These are phyloP conservation scores for Cephaloascus fragrans DNA, from an alignment of 805 yeast genomes.

Conservation along the genomic window DNA sequence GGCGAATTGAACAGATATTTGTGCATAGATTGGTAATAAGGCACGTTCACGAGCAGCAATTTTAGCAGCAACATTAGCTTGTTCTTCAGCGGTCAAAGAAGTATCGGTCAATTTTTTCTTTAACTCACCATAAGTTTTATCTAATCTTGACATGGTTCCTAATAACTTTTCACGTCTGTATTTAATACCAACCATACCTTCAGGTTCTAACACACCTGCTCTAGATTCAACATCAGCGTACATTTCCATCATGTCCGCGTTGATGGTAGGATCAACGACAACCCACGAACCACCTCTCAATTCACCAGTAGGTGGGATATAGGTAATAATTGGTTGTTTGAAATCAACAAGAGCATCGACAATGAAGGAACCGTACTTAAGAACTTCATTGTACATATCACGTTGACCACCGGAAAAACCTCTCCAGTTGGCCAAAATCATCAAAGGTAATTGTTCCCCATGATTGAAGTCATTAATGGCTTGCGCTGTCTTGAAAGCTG, in stretches of 20 bases:
- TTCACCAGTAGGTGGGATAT: constrained; percentile 98
- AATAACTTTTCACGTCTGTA: constrained; percentile 89
- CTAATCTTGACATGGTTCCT: constrained; percentile 88
- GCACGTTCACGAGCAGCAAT: constrained; percentile 70
- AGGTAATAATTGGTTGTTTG: constrained; percentile 94
- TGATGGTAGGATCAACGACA: constrained; percentile 97
- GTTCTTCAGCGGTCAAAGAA: constrained; percentile 51
- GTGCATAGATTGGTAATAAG: constrained; percentile 82
- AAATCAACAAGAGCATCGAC: constrained; percentile 95
- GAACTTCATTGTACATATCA: constrained; percentile 97
- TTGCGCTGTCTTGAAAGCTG: constrained; percentile 98
- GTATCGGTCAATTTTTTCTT: constrained; percentile 48
- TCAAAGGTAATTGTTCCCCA: constrained; percentile 96
- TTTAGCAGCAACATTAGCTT: constrained; percentile 51
- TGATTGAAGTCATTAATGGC: constrained; percentile 95
- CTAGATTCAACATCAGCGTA: constrained; percentile 93
- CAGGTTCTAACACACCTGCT: constrained; percentile 98
- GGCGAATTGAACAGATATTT: constrained; percentile 91
- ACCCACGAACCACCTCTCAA: constrained; percentile 99
- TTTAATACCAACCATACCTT: constrained; percentile 98
- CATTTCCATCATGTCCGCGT: constrained; percentile 98
- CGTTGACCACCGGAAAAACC: constrained; percentile 99
- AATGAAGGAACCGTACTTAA: constrained; percentile 93
- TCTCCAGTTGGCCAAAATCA: constrained; percentile 99
- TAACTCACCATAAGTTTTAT: constrained; percentile 60